phyloP scores from a whole-genome alignment of 164 flowering plant species.

The Houttuynia cordata region DNA sequence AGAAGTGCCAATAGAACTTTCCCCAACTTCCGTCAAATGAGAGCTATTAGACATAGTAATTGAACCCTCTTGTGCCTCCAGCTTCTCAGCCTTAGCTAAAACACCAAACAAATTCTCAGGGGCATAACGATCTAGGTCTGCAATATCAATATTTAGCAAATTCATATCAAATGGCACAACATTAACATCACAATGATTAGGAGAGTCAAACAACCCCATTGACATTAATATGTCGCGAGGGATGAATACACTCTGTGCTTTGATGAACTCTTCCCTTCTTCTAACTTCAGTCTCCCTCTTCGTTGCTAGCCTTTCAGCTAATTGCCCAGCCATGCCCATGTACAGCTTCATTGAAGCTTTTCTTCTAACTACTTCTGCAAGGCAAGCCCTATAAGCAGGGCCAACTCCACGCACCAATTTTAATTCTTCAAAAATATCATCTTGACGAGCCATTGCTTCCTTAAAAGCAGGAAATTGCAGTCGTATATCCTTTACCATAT shows the following conservation, averaged over 20 bases:
- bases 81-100: constrained; percentile 44
- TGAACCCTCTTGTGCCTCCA: constrained; percentile 38
- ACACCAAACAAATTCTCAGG: constrained; percentile 61
- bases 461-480: constrained; percentile 77
- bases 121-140: constrained; percentile 78
- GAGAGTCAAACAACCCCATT: constrained; percentile 90
- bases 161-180: constrained; percentile 69
- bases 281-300: constrained; percentile 81
- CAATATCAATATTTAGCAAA: constrained; percentile 75
- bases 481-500: constrained; percentile 63
- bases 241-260: constrained; percentile 45
- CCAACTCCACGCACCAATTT: constrained; percentile 79
- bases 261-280: constrained; percentile 78
- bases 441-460: constrained; percentile 83
- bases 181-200: constrained; percentile 85
- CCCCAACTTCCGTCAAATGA: constrained; percentile 39
- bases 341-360: constrained; percentile 92
- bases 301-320: constrained; percentile 88
- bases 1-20: constrained; percentile 7
- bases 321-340: constrained; percentile 99
- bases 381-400: constrained; percentile 85
- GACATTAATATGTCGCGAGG: constrained; percentile 75
- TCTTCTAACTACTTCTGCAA: constrained; percentile 90
- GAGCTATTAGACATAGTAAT: constrained; percentile 42
- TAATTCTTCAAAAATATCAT: constrained; percentile 53